These are phyloP conservation scores for Penicillium silybi DNA, from an alignment of 495 filamentous ascomycete genomes.

Conservation along the genomic window DNA sequence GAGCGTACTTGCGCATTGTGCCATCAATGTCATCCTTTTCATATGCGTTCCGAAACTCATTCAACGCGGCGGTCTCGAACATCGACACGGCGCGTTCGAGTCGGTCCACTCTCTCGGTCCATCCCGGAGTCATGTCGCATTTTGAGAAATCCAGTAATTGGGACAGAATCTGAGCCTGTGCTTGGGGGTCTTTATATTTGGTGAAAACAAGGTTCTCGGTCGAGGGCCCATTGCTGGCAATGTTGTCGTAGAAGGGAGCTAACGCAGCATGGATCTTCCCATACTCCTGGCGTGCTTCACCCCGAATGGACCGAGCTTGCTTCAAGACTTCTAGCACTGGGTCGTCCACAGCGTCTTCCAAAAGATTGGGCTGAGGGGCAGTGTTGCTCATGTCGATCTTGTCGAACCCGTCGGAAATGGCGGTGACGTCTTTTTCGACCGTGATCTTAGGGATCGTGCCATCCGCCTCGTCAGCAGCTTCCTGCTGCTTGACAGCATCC, in stretches of 20 bases:
- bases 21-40: slow-evolving; percentile 88
- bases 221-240: slow-evolving; percentile 66
- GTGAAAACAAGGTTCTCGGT: slow-evolving; percentile 80
- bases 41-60: slow-evolving; percentile 89
- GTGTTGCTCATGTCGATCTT: slow-evolving; percentile 50
- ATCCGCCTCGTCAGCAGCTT: slow-evolving; percentile 29
- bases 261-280: slow-evolving; percentile 85
- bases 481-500: slow-evolving; percentile 49
- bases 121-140: slow-evolving; percentile 75
- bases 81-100: slow-evolving; percentile 70
- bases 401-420: slow-evolving; percentile 63
- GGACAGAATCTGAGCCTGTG: slow-evolving; percentile 82
- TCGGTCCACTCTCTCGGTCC: slow-evolving; percentile 62
- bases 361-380: slow-evolving; percentile 9
- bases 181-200: slow-evolving; percentile 78
- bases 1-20: slow-evolving; percentile 81
- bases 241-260: slow-evolving; percentile 82
- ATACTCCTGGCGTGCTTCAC: slow-evolving; percentile 84
- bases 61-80: slow-evolving; percentile 85
- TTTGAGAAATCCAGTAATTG: slow-evolving; percentile 74
- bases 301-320: slow-evolving; percentile 71
- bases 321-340: slow-evolving; percentile 63
- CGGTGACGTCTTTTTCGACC: slow-evolving; percentile 20
- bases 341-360: slow-evolving; percentile 24
- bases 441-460: slow-evolving; percentile 12